Conservation (phyloP, 2,329 filamentous ascomycete species). For the Aspergillus hiratsukae region DNA sequence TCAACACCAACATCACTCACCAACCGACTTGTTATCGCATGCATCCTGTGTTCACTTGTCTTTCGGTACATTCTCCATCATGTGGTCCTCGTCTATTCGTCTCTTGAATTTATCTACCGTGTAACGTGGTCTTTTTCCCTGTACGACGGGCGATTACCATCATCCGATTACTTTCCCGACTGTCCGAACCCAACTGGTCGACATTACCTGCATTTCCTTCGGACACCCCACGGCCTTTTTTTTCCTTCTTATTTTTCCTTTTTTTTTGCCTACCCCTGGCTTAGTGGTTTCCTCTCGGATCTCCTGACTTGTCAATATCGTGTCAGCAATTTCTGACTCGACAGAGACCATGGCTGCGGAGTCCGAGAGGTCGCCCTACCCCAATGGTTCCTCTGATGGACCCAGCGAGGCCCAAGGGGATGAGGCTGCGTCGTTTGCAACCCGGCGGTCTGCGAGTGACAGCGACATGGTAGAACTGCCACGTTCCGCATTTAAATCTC, state of each 20-base stretch:
- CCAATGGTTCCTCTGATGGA: conserved; percentile 27
- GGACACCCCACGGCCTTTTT: background rate
- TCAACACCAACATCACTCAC: no score
- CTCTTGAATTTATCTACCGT: conserved; percentile 23
- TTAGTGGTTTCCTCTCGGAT: conserved; percentile 31
- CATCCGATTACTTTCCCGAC: conserved; percentile 11
- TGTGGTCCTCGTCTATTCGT: conserved; percentile 34
- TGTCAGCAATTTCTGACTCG: conserved; percentile 25
- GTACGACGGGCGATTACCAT: conserved; percentile 21
- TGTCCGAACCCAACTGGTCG: conserved; percentile 13
- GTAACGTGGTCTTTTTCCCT: conserved; percentile 29
- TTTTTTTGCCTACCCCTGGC: conserved; percentile 14
- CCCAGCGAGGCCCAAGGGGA: conserved; percentile 25
- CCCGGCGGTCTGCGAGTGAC: conserved; percentile 26
- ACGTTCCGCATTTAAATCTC: conserved; percentile 25
- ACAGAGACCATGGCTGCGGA: conserved; percentile 31
- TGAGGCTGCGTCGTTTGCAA: conserved; percentile 21
- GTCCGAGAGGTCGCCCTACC: conserved; percentile 34
- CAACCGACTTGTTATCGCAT: background rate
- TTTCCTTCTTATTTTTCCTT: conserved; percentile 8
- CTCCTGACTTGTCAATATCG: conserved; percentile 31
- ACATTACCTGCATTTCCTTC: conserved; percentile 8
- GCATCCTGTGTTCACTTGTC: background rate
- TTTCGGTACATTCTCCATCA: conserved; percentile 18
- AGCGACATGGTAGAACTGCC: conserved; percentile 26